Evolutionary conservation across 352 stramenopile species (phyloP).

Genomic region (Pythium monospermum): DNA sequence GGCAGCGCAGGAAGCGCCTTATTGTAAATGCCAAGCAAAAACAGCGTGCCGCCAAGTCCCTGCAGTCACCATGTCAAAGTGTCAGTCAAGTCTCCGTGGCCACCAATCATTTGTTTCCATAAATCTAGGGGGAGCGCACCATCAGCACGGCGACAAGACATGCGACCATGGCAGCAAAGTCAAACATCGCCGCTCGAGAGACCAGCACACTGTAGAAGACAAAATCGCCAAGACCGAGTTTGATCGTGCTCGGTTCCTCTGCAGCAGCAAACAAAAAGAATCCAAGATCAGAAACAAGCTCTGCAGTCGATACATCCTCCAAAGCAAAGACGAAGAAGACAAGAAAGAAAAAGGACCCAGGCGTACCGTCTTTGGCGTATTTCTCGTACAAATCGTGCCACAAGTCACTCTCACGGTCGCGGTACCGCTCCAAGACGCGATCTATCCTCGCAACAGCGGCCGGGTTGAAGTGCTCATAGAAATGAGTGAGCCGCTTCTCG

Average conservation of each 20-base stretch:
- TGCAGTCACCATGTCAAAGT: constrained; percentile 17
- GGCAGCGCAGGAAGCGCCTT: constrained; percentile 95
- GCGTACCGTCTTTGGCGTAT: constrained; percentile 52
- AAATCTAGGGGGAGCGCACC: constrained; percentile 28
- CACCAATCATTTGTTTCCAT: neutral
- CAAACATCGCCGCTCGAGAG: constrained; percentile 93
- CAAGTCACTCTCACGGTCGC: constrained; percentile 60
- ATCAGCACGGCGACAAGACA: constrained; percentile 94
- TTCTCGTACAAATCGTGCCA: constrained; percentile 77
- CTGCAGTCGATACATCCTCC: no score
- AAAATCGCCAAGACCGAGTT: constrained; percentile 97
- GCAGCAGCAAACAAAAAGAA: constrained; percentile 12
- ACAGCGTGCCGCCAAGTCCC: constrained; percentile 92
- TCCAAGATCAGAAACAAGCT: no score
- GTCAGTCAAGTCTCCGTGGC: neutral
- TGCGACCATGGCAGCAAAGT: constrained; percentile 93
- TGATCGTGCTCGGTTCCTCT: constrained; percentile 86
- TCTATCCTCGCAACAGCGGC: constrained; percentile 55
- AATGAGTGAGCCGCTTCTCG: constrained; percentile 43
- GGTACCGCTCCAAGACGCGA: constrained; percentile 71
- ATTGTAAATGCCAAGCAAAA: constrained; percentile 94
- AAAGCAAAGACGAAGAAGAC: neutral
- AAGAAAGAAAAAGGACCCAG: neutral
- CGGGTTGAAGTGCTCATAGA: constrained; percentile 72
- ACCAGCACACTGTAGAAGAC: constrained; percentile 99